Evolutionary conservation across 2,329 filamentous ascomycete species (phyloP).

Genomic region (Cladophialophora exuberans): DNA sequence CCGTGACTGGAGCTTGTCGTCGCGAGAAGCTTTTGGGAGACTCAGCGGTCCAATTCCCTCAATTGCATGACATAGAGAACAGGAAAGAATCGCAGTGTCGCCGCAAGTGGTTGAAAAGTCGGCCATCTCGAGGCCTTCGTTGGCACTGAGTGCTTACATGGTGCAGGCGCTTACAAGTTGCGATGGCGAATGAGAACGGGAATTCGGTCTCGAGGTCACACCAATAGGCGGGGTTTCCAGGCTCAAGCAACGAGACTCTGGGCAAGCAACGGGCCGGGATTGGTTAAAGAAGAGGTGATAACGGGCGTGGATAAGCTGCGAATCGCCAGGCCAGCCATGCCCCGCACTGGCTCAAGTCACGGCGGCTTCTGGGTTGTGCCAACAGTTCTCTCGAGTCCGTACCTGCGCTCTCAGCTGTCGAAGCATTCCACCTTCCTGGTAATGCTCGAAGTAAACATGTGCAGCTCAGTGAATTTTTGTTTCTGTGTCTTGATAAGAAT

Average conservation of each 20-base stretch:
- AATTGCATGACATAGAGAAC: constrained; percentile 8
- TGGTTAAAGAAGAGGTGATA: constrained; percentile 13
- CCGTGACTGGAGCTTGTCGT: neutral
- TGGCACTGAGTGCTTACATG: constrained; percentile 22
- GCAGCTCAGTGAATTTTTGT: too few relatives aligned
- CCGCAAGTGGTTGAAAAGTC: constrained; percentile 6
- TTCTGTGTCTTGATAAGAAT: too few relatives aligned
- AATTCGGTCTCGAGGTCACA: neutral
- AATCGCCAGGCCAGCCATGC: neutral
- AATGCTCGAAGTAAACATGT: too few relatives aligned
- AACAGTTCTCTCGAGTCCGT: too few relatives aligned
- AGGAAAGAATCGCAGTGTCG: constrained; percentile 6
- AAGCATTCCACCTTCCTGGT: too few relatives aligned
- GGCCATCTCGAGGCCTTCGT: constrained; percentile 1
- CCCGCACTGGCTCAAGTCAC: neutral
- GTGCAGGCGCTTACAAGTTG: constrained; percentile 26
- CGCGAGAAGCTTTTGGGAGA: neutral
- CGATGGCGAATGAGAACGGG: constrained; percentile 23
- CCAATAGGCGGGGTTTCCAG: constrained; percentile 7
- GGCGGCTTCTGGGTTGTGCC: neutral
- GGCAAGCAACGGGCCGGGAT: neutral
- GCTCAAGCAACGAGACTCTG: constrained; percentile 8
- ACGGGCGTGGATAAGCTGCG: constrained; percentile 10
- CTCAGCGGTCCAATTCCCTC: neutral
- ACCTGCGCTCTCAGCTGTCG: too few relatives aligned